These are phyloP conservation scores for Pirum gemmata DNA, from an alignment of 78 protist genomes.

Conservation along the genomic window DNA sequence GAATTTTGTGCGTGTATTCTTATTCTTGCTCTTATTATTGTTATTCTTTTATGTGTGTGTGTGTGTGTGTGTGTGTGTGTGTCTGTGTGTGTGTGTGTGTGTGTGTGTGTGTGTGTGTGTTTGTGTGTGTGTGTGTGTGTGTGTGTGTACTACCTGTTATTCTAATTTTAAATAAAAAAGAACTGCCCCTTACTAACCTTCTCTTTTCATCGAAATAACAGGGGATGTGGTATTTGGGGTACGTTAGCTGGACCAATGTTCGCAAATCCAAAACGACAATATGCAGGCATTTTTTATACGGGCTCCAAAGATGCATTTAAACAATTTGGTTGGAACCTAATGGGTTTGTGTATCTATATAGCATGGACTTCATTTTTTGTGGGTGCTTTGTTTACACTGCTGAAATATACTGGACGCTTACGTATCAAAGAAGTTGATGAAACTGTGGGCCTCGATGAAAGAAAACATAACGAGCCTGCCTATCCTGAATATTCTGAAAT, in stretches of 20 bases:
- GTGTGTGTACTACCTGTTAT: no score
- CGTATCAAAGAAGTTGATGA: conserved; percentile 56
- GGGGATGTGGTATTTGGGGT: conserved; percentile 73
- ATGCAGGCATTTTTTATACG: conserved; percentile 52
- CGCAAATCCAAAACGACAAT: background rate
- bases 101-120: no score
- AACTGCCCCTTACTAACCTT: no score
- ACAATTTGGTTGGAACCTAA: conserved; percentile 53
- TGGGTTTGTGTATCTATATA: conserved; percentile 42
- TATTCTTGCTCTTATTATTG: no score
- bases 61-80: no score
- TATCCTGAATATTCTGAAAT: conserved; percentile 12
- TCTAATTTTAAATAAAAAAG: no score
- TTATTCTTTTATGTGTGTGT: no score
- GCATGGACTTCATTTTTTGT: conserved; percentile 44
- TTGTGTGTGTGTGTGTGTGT: no score
- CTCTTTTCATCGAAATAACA: no score
- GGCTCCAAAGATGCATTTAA: conserved; percentile 39
- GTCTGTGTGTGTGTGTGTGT: no score
- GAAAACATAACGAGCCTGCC: conserved; percentile 60
- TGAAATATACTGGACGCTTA: conserved; percentile 43
- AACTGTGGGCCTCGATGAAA: conserved; percentile 59
- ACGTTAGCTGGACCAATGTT: conserved; percentile 51
- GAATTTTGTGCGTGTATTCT: no score
- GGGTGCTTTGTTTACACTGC: conserved; percentile 4